A percentile compares a stretch with the other conserved stretches of the same genome.
phyloP scores from a whole-genome alignment of 2,329 filamentous ascomycete species.

The Fusarium sp. region DNA sequence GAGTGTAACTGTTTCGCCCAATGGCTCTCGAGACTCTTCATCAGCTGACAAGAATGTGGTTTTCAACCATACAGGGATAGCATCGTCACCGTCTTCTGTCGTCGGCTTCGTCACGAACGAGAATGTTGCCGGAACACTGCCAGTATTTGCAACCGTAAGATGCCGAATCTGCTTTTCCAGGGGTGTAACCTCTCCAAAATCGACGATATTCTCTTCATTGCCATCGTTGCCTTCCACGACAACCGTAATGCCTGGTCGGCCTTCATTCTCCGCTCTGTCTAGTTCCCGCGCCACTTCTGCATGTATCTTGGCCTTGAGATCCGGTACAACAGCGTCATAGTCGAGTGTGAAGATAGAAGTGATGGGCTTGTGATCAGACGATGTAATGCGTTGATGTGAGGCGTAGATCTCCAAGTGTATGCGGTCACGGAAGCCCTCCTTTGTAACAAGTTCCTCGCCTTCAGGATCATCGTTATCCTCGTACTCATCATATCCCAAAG shows the following conservation, averaged over 20 bases:
- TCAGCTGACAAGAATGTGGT: conserved; percentile 66
- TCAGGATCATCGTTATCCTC: conserved; percentile 58
- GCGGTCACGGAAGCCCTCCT: conserved; percentile 65
- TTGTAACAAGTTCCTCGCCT: conserved; percentile 62
- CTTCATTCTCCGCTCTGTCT: conserved; percentile 92
- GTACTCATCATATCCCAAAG: conserved; percentile 70
- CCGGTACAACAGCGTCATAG: conserved; percentile 87
- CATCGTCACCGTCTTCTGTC: conserved; percentile 55
- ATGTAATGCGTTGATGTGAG: conserved; percentile 88
- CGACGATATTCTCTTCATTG: conserved; percentile 66
- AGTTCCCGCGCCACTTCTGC: conserved; percentile 88
- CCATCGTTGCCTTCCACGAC: conserved; percentile 72
- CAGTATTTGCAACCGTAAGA: conserved; percentile 92
- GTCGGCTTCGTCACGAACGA: conserved; percentile 79
- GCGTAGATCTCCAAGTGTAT: conserved; percentile 75
- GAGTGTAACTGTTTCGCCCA: conserved; percentile 69
- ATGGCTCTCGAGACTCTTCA: conserved; percentile 43
- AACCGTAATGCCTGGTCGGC: conserved; percentile 82
- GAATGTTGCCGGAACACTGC: conserved; percentile 81
- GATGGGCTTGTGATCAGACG: conserved; percentile 95
- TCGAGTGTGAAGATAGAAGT: conserved; percentile 83
- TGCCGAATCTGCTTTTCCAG: conserved; percentile 71
- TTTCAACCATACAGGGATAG: conserved; percentile 72
- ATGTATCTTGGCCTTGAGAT: conserved; percentile 84
- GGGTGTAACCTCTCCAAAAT: conserved; percentile 82